A percentile compares a stretch with the other conserved stretches of the same genome.
These are phyloP conservation scores for Sporisorium graminicola DNA, from an alignment of 1,284 basidiomycete species.

Conservation along the genomic window DNA sequence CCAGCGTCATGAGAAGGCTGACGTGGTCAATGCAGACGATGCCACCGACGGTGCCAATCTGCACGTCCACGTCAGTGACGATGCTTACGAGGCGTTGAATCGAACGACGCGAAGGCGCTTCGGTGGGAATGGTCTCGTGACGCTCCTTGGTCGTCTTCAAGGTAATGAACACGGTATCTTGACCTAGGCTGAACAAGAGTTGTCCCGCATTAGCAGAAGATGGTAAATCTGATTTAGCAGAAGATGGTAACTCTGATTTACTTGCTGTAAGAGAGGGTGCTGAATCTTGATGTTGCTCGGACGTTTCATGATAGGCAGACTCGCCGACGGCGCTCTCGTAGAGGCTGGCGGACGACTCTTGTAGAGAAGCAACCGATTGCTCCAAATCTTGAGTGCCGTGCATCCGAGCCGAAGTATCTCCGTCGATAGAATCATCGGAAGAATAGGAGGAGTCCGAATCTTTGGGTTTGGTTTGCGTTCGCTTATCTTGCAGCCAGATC, in stretches of 20 bases:
- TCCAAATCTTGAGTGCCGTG: slow-evolving; percentile 1
- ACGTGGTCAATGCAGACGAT: slow-evolving; percentile 39
- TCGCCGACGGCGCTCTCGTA: slow-evolving; percentile 43
- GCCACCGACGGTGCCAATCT: slow-evolving; percentile 32
- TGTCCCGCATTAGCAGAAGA: background rate
- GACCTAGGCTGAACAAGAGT: slow-evolving; percentile 33
- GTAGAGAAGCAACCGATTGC: slow-evolving; percentile 21
- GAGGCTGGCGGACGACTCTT: slow-evolving; percentile 42
- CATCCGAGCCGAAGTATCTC: background rate
- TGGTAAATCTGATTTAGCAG: background rate
- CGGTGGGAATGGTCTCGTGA: slow-evolving; percentile 5
- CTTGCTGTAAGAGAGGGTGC: background rate
- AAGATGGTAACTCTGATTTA: no score
- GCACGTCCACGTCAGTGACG: slow-evolving; percentile 25
- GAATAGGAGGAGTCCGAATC: slow-evolving; percentile 24
- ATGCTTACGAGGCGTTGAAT: slow-evolving; percentile 29
- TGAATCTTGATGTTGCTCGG: background rate
- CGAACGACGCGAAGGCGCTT: slow-evolving; percentile 15
- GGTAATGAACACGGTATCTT: slow-evolving; percentile 18
- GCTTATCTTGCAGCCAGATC: slow-evolving; percentile 27
- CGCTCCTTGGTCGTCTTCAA: slow-evolving; percentile 42
- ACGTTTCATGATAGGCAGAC: slow-evolving; percentile 4
- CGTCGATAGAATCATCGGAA: slow-evolving; percentile 20
- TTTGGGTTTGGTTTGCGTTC: background rate
- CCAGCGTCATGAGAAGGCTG: slow-evolving; percentile 16